Evolutionary conservation across 345 rosid species (phyloP).

Genomic region (Draba incana): DNA sequence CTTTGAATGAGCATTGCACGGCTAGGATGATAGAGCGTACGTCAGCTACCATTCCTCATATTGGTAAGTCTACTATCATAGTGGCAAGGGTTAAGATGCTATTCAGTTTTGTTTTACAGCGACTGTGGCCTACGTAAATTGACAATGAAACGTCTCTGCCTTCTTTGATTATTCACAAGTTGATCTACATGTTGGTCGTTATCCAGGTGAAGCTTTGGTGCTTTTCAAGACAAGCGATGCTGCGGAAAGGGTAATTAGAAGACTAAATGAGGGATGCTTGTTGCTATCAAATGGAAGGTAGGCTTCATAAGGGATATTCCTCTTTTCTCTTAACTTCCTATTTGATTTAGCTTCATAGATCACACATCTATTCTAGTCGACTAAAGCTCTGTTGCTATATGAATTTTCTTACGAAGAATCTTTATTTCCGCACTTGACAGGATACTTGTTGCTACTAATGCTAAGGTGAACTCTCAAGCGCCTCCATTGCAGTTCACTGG

Average conservation of each 20-base stretch:
- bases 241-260: slow-evolving; percentile 53
- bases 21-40: slow-evolving; percentile 61
- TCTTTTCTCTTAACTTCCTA: neutral
- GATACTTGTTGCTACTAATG: slow-evolving; percentile 63
- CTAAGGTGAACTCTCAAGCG: slow-evolving; percentile 46
- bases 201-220: slow-evolving; percentile 70
- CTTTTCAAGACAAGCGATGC: slow-evolving; percentile 61
- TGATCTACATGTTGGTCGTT: slow-evolving; percentile 11
- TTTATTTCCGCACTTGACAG: slow-evolving; percentile 44
- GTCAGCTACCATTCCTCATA: slow-evolving; percentile 52
- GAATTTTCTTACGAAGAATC: neutral
- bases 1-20: slow-evolving; percentile 55
- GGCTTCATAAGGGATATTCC: neutral
- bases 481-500: slow-evolving; percentile 53
- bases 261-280: slow-evolving; percentile 64
- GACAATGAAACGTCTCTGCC: slow-evolving; percentile 3
- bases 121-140: neutral
- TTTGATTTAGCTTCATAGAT: slow-evolving; percentile 9
- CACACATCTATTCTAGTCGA: slow-evolving; percentile 10
- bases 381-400: slow-evolving; percentile 4
- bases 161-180: slow-evolving; percentile 1
- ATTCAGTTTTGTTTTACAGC: slow-evolving; percentile 6
- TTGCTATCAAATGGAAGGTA: slow-evolving; percentile 75
- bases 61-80: slow-evolving; percentile 49
- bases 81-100: neutral